Evolutionary conservation across 257 asterid genomes (phyloP), one percentile per base, ranked within the genome.

Genomic region (Avicennia marina): DNA sequence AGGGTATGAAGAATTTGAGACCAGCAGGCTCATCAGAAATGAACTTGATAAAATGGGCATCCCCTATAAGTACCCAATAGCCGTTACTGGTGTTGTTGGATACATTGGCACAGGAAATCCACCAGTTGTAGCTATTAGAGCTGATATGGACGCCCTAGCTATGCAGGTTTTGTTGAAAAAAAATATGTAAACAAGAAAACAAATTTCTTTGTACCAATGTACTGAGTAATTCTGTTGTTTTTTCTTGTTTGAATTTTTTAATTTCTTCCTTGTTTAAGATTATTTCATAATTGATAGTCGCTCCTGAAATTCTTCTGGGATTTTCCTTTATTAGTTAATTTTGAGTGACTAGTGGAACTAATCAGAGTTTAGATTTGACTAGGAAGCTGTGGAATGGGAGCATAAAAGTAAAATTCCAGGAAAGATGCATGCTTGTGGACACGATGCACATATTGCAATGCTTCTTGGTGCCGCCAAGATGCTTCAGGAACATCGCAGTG

Each of bases 391-490:
- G 73, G 94, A 89, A 46, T 86, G 95, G 97, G 94, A 89, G 65
- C 95, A 93, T 68, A 93, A 86, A 81, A 93, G 99, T 69, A 93
- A 79, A 72, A 77, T 49, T 53, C 77, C 84, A 47, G 99, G 95
- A 40, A 86, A 83, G 63, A 93, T 93, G 98, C 98, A 89, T 47
- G 96, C 95, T 51, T 93, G 99, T 66, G 99, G 97, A 31, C 99
- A 89, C 56, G 99, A 93, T 79, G 85, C 97, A 43, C 99, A 93
- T 76, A 82, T 77, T 34, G 81, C 97, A 7, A 93, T 93, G 96
- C 96, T 93, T 68, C 97, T 93, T 43, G 99, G 99, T 39, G 99
- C 97, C 41, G 99, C 99, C 10, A 93, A 77, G 68, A 85, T 91
- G 58, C 94, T 91, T 67, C 95, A 75, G 59, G 78, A 81, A 54